Base-by-base conservation (phyloP, 768 basidiomycete genomes). In the Russula earlei region DNA sequence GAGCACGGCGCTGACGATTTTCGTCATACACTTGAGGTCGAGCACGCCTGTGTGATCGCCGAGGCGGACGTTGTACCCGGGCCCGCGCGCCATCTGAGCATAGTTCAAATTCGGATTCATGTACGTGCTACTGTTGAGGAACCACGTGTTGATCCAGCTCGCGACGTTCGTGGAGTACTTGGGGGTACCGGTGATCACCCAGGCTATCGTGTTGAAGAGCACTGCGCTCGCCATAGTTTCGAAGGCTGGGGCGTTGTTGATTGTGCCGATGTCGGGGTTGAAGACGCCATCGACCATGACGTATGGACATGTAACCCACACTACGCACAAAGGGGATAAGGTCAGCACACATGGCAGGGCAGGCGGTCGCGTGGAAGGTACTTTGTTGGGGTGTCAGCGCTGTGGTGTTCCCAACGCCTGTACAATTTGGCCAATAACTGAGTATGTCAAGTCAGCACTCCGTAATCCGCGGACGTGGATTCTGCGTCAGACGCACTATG, bases 141-240 rank as follows among this genome's bases (percentile, higher is more conserved):
- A 71, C 65, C 67, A 71, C 12, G 69, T 71, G 31, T 66, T 44
- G 49, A 70, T 60, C 52, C 55, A 64, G 31, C 41, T 48, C 10
- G 60, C 62, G 38, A 63, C 62, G 33, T 63, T 60, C 25, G 50
- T 33, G 10, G 69, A 36, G 56, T 69, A 71, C n/a, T 41, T 37
- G n/a, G 62, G 52, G 9, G 65, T 52, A 27, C 64, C 64, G 31
- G 65, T 68, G 56, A 68, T 57, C 12, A 46, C 58, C 64, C 65
- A 71, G 5, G 70, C 65, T 12, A 71, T 44, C n/a, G 70, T 37
- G 55, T 69, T 69, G 62, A 65, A 67, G 38, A 69, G 64, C 19
- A 70, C 63, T 11, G 68, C 65, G 33, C 69, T 63, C 22, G 69
- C 48, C 49, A 71, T 43, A 41, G 62, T 62, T 20, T 54, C 43